Evolutionary conservation across 2,329 filamentous ascomycete species (phyloP).

Genomic region (Sporothrix dimorphospora): DNA sequence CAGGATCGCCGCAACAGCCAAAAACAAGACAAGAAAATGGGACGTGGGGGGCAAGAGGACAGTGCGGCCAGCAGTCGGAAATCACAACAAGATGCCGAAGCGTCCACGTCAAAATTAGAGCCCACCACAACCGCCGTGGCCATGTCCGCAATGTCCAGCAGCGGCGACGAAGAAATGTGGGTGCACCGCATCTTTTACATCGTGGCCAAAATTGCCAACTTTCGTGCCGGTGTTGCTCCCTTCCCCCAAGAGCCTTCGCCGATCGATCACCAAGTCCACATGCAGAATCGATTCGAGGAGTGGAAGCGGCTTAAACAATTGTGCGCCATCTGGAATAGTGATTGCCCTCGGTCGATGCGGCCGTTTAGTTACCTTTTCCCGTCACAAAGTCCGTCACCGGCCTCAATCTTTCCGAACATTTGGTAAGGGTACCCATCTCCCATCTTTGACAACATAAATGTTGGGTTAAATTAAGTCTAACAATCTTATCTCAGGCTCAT

Average conservation of each 20-base stretch:
- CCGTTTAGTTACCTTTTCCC: constrained; percentile 77
- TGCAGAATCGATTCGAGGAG: constrained; percentile 69
- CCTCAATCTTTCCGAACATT: constrained; percentile 81
- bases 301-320: constrained; percentile 81
- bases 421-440: constrained; percentile 59
- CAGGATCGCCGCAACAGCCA: neutral
- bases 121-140: neutral
- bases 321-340: constrained; percentile 80
- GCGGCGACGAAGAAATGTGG: constrained; percentile 78
- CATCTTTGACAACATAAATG: neutral
- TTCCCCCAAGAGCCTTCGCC: constrained; percentile 59
- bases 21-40: neutral
- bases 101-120: neutral
- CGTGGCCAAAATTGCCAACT: constrained; percentile 83
- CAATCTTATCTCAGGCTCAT: constrained; percentile 62
- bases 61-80: neutral
- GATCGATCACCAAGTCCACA: constrained; percentile 64
- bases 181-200: constrained; percentile 88
- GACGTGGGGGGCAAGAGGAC: neutral
- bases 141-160: constrained; percentile 37
- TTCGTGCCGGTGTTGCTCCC: constrained; percentile 69
- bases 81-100: neutral
- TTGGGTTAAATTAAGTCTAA: neutral
- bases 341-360: constrained; percentile 82
- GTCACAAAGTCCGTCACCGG: constrained; percentile 56